Percentiles rank a stretch among this genome's conserved stretches.
phyloP scores from a whole-genome alignment of 2,329 filamentous ascomycete genomes.

The Monilinia fructigena region DNA sequence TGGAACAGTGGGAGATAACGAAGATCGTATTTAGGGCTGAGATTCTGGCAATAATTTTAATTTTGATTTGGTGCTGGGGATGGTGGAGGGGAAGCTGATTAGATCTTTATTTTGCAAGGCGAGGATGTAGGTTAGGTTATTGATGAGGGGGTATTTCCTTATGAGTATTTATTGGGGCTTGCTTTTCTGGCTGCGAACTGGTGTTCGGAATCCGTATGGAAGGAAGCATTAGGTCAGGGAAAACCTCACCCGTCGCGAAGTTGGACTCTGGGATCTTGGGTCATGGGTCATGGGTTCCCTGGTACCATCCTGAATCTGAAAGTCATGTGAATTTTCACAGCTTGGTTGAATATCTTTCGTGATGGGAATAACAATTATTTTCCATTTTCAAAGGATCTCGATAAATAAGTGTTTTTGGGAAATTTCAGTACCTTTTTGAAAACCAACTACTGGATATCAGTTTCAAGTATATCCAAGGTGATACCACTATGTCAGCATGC shows the following conservation, averaged over 20 bases:
- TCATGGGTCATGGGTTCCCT: not conserved
- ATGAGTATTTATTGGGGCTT: not conserved
- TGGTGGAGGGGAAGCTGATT: not conserved
- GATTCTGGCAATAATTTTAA: not conserved
- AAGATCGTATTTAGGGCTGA: conserved; percentile 14
- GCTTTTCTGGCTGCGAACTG: too few relatives aligned
- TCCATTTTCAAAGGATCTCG: too few relatives aligned
- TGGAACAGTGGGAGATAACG: not conserved
- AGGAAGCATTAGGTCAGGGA: too few relatives aligned
- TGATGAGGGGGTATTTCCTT: not conserved
- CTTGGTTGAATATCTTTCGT: not conserved
- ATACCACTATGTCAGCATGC: not conserved
- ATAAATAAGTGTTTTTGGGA: not conserved
- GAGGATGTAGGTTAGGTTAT: not conserved
- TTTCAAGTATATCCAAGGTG: not conserved
- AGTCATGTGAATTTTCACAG: not conserved
- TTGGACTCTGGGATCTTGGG: not conserved
- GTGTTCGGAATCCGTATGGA: not conserved
- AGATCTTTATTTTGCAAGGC: not conserved
- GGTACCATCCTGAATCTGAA: not conserved
- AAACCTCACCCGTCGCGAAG: too few relatives aligned
- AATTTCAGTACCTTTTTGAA: not conserved
- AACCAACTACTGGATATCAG: not conserved
- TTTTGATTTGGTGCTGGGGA: not conserved
- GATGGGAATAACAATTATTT: not conserved